Evolutionary conservation across 768 basidiomycete genomes (phyloP), one percentile per base, ranked within the genome.

Genomic region (Boletellus sp.): DNA sequence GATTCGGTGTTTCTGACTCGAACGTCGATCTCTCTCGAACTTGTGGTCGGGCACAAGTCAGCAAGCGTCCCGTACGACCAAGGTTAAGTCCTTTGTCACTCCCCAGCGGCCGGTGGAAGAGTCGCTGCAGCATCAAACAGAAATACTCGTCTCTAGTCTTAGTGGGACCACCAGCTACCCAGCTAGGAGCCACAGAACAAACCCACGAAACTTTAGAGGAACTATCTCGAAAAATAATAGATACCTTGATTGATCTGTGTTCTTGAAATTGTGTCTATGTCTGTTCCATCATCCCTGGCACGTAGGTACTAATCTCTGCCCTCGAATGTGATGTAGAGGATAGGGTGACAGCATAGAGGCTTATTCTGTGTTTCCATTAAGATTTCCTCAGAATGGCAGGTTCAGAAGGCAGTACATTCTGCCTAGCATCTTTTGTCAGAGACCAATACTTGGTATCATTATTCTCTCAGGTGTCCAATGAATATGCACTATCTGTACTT

Each of bases 1-100:
- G 13, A 57, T 70, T 15, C 3, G 6, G 20, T 16, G 43, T n/a
- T 45, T 19, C 44, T 15, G 26, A 36, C 40, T 46, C 17, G 42
- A 54, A 46, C 41, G 26, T 17, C 9, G 32, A 52, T 35, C 16
- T 37, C 16, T 42, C 51, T n/a, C 11, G 16, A 31, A 31, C 45
- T 32, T 5, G n/a, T 40, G 12, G 22, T 31, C 19, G 20, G 42
- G 32, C 37, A 40, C 20, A 44, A 41, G 24, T 36, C 38, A 7
- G 26, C 36, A 16, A 15, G 38, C 28, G 17, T 38, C n/a, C 9
- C 51, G 3, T 53, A 22, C 22, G 41, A 47, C n/a, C n/a, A n/a
- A n/a, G n/a, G n/a, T 38, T 45, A 9, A 47, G 44, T 31, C 47
- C 47, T n/a, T n/a, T n/a, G n/a, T n/a, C n/a, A n/a, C n/a, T n/a